Conservation (phyloP, 108 stramenopile genomes). For the Skeletonema grethae region DNA sequence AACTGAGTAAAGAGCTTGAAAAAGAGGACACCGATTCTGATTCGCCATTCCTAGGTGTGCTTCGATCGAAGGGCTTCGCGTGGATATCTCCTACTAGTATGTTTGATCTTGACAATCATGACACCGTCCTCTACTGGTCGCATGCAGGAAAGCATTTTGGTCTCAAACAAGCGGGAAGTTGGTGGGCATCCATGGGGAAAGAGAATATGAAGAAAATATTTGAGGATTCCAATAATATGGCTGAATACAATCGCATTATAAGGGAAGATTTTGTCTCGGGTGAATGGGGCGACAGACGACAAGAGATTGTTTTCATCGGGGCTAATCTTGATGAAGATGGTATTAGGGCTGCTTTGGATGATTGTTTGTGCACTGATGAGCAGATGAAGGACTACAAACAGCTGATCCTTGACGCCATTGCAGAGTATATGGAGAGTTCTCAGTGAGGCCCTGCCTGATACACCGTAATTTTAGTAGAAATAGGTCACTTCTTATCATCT, state of each 20-base stretch:
- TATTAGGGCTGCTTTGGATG: slow-evolving; percentile 49
- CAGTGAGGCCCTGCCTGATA: background rate
- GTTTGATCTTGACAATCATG: slow-evolving; percentile 42
- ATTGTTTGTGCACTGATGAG: slow-evolving; percentile 52
- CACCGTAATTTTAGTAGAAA: slow-evolving; percentile 9
- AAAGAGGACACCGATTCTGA: slow-evolving; percentile 15
- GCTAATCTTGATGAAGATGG: slow-evolving; percentile 34
- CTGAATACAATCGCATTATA: slow-evolving; percentile 71
- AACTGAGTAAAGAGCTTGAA: slow-evolving; percentile 32
- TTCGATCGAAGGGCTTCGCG: slow-evolving; percentile 92
- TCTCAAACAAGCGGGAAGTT: slow-evolving; percentile 76
- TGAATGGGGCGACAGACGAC: slow-evolving; percentile 70
- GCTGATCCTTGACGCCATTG: slow-evolving; percentile 12
- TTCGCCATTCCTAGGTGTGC: slow-evolving; percentile 58
- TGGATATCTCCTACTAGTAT: slow-evolving; percentile 86
- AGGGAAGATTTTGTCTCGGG: slow-evolving; percentile 73
- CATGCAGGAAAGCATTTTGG: slow-evolving; percentile 92
- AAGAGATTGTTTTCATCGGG: slow-evolving; percentile 79
- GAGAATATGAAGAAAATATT: slow-evolving; percentile 66
- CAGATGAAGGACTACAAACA: slow-evolving; percentile 48
- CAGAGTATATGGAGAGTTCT: slow-evolving; percentile 8
- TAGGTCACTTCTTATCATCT: slow-evolving; percentile 1
- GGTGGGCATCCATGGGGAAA: slow-evolving; percentile 82
- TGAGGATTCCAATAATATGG: slow-evolving; percentile 30
- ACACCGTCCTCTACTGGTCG: slow-evolving; percentile 91